A percentile compares a stretch with the other conserved stretches of the same genome.
phyloP scores from a whole-genome alignment of 2,329 filamentous ascomycete species.

The Hypocrella siamensis region DNA sequence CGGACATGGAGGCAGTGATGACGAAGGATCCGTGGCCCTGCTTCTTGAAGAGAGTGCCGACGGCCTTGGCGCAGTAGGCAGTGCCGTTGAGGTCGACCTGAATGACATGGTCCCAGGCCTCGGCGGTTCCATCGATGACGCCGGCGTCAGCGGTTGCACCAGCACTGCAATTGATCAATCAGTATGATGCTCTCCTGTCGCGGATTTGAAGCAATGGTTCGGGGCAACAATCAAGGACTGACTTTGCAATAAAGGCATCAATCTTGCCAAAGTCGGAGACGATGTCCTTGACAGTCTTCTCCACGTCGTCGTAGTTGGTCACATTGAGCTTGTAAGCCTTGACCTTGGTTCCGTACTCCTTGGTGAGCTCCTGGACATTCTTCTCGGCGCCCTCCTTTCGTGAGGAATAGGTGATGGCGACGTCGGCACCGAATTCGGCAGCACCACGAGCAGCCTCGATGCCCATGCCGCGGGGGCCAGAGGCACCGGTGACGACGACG shows the following conservation, averaged over 20 bases:
- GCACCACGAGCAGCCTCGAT: conserved; percentile 53
- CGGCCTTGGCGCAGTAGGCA: conserved; percentile 50
- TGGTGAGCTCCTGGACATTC: conserved; percentile 47
- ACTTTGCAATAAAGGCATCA: conserved; percentile 63
- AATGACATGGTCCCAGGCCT: conserved; percentile 51
- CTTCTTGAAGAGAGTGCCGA: conserved; percentile 47
- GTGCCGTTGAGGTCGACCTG: conserved; percentile 50
- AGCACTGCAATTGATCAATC: too few species aligned
- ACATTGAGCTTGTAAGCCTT: conserved; percentile 45
- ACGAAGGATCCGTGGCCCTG: conserved; percentile 50
- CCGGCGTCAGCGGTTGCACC: conserved; percentile 54
- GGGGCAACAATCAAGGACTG: conserved; percentile 30
- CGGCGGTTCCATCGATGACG: conserved; percentile 50
- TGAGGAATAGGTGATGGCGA: conserved; percentile 58
- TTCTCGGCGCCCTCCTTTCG: conserved; percentile 52
- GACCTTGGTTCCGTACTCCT: conserved; percentile 52
- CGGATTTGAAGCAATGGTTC: conserved; percentile 11
- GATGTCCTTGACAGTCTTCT: conserved; percentile 44
- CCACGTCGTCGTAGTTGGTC: conserved; percentile 33
- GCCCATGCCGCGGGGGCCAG: conserved; percentile 54
- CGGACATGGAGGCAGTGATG: conserved; percentile 55
- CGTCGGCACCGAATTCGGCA: conserved; percentile 54
- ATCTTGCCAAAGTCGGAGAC: conserved; percentile 59
- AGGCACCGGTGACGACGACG: conserved; percentile 54
- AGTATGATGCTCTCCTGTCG: too few species aligned